These are phyloP conservation scores for Lactifluus pinguis DNA, from an alignment of 768 basidiomycete genomes.

Conservation along the genomic window DNA sequence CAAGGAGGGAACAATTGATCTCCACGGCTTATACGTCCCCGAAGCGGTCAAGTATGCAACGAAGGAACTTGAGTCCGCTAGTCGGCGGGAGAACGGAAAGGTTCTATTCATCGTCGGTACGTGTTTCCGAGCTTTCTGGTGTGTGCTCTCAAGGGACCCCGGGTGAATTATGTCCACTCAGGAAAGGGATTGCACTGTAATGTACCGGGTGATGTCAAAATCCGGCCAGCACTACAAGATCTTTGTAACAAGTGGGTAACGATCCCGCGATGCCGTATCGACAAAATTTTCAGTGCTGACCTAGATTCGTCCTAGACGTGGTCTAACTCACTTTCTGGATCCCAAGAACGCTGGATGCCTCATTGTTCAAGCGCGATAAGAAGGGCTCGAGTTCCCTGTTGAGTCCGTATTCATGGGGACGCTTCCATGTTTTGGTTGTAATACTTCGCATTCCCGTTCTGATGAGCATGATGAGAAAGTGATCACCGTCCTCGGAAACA, in stretches of 20 bases:
- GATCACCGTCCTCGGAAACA: conserved; percentile 4
- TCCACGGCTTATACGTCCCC: conserved; percentile 3
- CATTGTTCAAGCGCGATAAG: neutral
- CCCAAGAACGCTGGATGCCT: conserved; percentile 2
- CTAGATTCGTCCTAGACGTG: neutral
- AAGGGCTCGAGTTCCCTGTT: too few relatives aligned
- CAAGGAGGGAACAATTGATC: neutral
- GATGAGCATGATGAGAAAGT: neutral
- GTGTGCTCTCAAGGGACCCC: neutral
- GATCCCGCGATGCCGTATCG: neutral
- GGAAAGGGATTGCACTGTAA: neutral
- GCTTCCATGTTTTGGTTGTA: neutral
- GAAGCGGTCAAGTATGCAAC: conserved; percentile 6
- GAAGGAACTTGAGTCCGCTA: neutral
- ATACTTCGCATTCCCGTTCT: neutral
- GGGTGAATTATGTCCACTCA: neutral
- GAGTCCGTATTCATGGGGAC: too few relatives aligned
- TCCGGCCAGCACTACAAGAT: conserved; percentile 5
- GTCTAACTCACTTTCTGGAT: neutral
- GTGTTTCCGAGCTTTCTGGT: neutral
- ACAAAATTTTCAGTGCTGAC: neutral
- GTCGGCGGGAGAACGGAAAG: neutral
- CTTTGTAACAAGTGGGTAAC: conserved; percentile 1
- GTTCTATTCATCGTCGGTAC: conserved; percentile 11
- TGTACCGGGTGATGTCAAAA: neutral